phyloP scores from a whole-genome alignment of 225 moss, liverwort and hornwort genomes.

The Sphagnum contortum region DNA sequence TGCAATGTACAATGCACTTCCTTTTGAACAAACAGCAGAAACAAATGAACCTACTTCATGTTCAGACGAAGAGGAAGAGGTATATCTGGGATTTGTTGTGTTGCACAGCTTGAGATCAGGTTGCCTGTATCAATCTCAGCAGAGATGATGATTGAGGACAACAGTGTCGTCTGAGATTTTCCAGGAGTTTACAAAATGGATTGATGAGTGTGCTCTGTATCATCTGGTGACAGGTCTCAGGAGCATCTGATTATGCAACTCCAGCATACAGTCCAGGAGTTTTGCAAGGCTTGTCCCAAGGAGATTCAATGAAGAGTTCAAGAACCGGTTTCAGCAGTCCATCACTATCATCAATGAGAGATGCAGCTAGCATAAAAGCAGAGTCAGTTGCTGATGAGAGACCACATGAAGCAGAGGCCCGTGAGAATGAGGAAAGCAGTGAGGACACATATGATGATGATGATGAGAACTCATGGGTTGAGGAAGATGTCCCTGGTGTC shows the following conservation, averaged over 20 bases:
- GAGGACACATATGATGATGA: constrained; percentile 23
- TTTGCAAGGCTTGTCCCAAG: constrained; percentile 2
- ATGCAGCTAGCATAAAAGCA: constrained; percentile 29
- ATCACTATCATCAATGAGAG: constrained; percentile 27
- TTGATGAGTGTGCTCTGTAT: too few relatives aligned
- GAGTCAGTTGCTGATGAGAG: constrained; percentile 30
- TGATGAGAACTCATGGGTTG: constrained; percentile 48
- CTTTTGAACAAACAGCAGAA: constrained; percentile 37
- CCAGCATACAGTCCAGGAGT: constrained; percentile 43
- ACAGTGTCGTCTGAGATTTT: too few relatives aligned
- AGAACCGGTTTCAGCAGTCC: constrained; percentile 9
- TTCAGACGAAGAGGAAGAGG: constrained; percentile 46
- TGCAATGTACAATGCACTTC: constrained; percentile 44
- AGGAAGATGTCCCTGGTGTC: constrained; percentile 62
- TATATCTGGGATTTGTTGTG: background rate
- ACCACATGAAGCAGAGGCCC: constrained; percentile 36
- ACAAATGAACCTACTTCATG: constrained; percentile 41
- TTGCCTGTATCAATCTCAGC: too few relatives aligned
- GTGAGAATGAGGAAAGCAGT: constrained; percentile 42
- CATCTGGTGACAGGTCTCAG: constrained; percentile 26
- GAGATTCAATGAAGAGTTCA: constrained; percentile 20
- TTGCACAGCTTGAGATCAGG: too few relatives aligned
- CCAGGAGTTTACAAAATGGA: too few relatives aligned
- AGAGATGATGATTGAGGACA: too few relatives aligned
- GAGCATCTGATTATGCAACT: constrained; percentile 46